Percentiles rank a stretch among this genome's conserved stretches.
These are phyloP conservation scores for Cercophora newfieldiana DNA, from an alignment of 495 filamentous ascomycete genomes.

Conservation along the genomic window DNA sequence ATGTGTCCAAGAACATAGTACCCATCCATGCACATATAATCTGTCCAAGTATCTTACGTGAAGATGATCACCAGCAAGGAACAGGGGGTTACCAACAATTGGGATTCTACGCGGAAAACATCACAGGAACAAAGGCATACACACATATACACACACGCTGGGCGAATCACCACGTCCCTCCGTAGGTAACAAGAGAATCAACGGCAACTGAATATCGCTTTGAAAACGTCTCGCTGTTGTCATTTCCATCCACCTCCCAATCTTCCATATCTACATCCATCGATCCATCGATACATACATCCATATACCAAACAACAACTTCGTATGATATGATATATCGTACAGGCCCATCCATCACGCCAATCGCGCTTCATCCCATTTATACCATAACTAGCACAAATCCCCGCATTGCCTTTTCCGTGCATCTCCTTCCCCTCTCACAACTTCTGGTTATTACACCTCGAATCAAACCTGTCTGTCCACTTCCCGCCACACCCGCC, in stretches of 20 bases:
- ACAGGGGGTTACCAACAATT: no score
- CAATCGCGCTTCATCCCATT: background rate
- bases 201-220: slow-evolving; percentile 9
- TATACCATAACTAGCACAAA: background rate
- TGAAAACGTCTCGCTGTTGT: background rate
- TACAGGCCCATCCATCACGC: background rate
- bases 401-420: background rate
- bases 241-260: background rate
- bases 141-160: no score
- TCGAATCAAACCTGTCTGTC: no score
- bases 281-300: background rate
- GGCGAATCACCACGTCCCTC: no score
- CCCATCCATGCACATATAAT: no score
- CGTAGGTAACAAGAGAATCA: no score
- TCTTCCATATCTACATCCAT: background rate
- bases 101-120: no score
- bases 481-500: no score
- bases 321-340: background rate
- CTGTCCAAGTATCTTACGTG: no score
- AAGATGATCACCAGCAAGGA: no score
- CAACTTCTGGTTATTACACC: background rate
- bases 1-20: no score
- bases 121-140: no score
- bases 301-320: background rate
- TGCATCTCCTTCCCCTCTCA: background rate